phyloP scores from a whole-genome alignment of 108 stramenopile genomes.

The Parietichytrium sp. region DNA sequence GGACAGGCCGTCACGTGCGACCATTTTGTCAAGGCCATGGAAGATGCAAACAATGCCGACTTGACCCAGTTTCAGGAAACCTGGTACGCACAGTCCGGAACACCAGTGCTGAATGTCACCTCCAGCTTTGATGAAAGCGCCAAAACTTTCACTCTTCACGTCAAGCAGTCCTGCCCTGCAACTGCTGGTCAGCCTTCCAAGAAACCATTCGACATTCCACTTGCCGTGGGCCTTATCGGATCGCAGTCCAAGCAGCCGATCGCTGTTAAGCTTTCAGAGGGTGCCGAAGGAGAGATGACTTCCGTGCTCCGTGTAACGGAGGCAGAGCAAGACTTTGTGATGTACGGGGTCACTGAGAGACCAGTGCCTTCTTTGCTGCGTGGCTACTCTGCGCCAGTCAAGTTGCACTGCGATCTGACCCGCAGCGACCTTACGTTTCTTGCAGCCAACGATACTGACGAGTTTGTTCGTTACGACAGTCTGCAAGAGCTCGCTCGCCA shows the following conservation, averaged over 20 bases:
- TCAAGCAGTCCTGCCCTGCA: slow-evolving; percentile 63
- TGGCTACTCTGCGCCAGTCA: slow-evolving; percentile 89
- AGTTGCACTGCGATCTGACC: slow-evolving; percentile 59
- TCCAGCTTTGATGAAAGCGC: slow-evolving; percentile 60
- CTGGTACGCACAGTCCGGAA: slow-evolving; percentile 92
- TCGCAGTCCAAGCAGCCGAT: slow-evolving; percentile 75
- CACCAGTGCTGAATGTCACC: slow-evolving; percentile 76
- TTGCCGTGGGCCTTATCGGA: slow-evolving; percentile 83
- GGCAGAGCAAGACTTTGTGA: not conserved
- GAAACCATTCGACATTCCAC: slow-evolving; percentile 85
- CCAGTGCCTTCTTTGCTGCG: slow-evolving; percentile 85
- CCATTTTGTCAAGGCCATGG: slow-evolving; percentile 91
- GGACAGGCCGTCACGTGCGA: slow-evolving; percentile 94
- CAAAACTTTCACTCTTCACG: slow-evolving; percentile 57
- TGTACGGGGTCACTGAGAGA: slow-evolving; percentile 55
- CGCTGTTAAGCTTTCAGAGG: slow-evolving; percentile 73
- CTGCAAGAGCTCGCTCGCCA: slow-evolving; percentile 45
- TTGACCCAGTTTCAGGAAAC: slow-evolving; percentile 65
- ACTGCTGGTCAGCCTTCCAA: slow-evolving; percentile 53
- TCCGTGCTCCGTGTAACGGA: slow-evolving; percentile 70
- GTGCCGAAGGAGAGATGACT: slow-evolving; percentile 75
- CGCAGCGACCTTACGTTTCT: slow-evolving; percentile 42
- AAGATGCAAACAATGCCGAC: slow-evolving; percentile 85
- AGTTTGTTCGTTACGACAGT: slow-evolving; percentile 63
- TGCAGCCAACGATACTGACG: slow-evolving; percentile 61